Evolutionary conservation across 768 basidiomycete genomes (phyloP), one percentile per base, ranked within the genome.

Genomic region (Podaxis carcinomalis): DNA sequence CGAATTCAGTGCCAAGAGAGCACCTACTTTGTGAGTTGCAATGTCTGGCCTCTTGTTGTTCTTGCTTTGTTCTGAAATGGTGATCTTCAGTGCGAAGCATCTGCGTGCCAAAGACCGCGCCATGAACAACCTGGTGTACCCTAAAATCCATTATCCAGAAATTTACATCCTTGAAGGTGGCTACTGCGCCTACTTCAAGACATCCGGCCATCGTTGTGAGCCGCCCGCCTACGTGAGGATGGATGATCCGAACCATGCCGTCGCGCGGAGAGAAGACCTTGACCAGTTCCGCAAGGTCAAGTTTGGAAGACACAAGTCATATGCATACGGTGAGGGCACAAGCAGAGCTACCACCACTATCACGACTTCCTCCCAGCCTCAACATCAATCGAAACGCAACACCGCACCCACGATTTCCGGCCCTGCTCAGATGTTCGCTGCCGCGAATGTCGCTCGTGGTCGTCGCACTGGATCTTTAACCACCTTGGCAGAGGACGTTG

Each of bases 101-200:
- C 79, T 98, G 27, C 89, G 97, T 59, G 89, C 91, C 32, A 89
- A 85, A 71, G 97, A 99, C 70, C 89, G 97, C 51, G 83, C 88
- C 0, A 75, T 90, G 78, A 98, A 98, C 74, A 88, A 90, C 64
- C 89, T 91, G 62, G 73, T 85, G 19, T 99, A 99, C 72, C 97
- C 97, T 3, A 90, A 84, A 70, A 88, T 98, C 44, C 90, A 92
- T 73, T 99, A 93, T 70, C 97, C 97, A 0, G 97, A 99, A 75
- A 85, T 98, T 16, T 99, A 98, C 76, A 85, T 99, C 66, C 84
- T 99, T 6, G 93, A 97, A 75, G 97, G 97, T 39, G 97, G 97
- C 11, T 99, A 98, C 73, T 93, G 87, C 66, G 83, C 86, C 46
- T 98, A 94, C 77, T 97, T 82, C 77, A 85, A 87, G 66, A 74